Evolutionary conservation across 2,329 filamentous ascomycete genomes (phyloP).

Genomic region (Teratosphaeriaceae sp.): DNA sequence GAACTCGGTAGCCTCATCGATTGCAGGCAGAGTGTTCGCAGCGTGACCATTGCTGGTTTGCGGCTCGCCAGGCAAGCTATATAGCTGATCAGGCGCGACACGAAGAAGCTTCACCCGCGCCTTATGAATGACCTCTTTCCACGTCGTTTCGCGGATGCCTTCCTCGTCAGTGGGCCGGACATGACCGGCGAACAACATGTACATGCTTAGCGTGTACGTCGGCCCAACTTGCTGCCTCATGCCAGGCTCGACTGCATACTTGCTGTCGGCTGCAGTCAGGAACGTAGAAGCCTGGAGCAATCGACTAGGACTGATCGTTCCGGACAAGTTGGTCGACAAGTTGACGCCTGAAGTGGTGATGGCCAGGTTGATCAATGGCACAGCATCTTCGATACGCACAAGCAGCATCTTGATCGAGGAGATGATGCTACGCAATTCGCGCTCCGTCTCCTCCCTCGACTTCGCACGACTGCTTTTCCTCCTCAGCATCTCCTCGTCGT

Average conservation of each 20-base stretch:
- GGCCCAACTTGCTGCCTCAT: constrained; percentile 76
- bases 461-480: constrained; percentile 40
- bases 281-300: constrained; percentile 90
- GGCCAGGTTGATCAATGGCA: constrained; percentile 85
- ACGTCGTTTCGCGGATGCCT: constrained; percentile 61
- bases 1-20: constrained; percentile 52
- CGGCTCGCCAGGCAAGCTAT: constrained; percentile 34
- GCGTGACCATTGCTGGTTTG: constrained; percentile 26
- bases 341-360: constrained; percentile 91
- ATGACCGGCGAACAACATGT: constrained; percentile 91
- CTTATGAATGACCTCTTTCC: constrained; percentile 97
- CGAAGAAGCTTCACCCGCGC: constrained; percentile 74
- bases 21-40: constrained; percentile 21
- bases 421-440: constrained; percentile 64
- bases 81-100: constrained; percentile 53
- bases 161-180: constrained; percentile 50
- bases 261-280: constrained; percentile 76
- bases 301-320: constrained; percentile 81
- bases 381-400: constrained; percentile 76
- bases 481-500: constrained; percentile 50
- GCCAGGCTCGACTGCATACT: constrained; percentile 61
- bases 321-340: constrained; percentile 69
- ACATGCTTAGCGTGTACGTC: constrained; percentile 77
- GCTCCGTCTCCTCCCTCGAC: constrained; percentile 51
- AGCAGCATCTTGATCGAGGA: constrained; percentile 69